Evolutionary conservation across 345 rosid species (phyloP).

Genomic region (Firmiana major): DNA sequence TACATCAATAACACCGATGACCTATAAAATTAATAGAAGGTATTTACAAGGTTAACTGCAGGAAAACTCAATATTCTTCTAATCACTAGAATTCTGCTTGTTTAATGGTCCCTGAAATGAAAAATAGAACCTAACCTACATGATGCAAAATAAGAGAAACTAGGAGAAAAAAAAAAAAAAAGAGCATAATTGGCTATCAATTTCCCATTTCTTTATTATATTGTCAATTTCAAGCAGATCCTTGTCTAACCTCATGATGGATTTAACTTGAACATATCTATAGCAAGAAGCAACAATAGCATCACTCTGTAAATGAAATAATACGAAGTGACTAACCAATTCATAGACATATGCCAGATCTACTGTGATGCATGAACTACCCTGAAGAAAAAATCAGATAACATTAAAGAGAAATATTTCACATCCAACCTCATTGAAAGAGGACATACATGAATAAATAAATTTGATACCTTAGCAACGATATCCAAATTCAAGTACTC

Average conservation of each 20-base stretch:
- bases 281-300: background rate
- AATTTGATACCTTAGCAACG: constrained; percentile 54
- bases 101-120: background rate
- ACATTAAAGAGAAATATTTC: background rate
- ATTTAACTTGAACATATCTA: background rate
- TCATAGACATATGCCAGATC: constrained; percentile 87
- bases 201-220: no score
- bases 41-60: background rate
- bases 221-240: no score
- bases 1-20: constrained; percentile 83
- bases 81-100: background rate
- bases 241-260: background rate
- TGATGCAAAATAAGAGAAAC: no score
- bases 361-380: constrained; percentile 57
- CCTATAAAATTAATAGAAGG: constrained; percentile 36
- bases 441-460: constrained; percentile 15
- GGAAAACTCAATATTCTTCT: background rate
- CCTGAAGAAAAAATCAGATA: constrained; percentile 45
- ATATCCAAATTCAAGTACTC: constrained; percentile 62
- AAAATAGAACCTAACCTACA: background rate
- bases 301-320: background rate
- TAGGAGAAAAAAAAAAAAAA: no score
- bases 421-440: constrained; percentile 8
- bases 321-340: constrained; percentile 48
- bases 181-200: no score